Evolutionary conservation across 805 yeast genomes (phyloP).

Genomic region (Cyberlindnera sargentensis): DNA sequence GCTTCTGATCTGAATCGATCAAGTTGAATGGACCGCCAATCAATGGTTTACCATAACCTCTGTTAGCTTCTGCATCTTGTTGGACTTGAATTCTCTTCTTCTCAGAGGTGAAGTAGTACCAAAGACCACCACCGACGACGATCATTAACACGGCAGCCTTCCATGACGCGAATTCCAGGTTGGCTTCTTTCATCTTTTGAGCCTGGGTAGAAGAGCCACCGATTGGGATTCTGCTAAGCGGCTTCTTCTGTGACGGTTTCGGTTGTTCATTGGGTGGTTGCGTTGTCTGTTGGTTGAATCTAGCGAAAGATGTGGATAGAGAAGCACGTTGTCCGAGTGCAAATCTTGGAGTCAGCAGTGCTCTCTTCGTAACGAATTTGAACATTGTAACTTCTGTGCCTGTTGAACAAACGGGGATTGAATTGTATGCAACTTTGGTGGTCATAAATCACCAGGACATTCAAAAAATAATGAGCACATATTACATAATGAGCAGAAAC

Average conservation of each 20-base stretch:
- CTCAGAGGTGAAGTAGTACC: slow-evolving; percentile 66
- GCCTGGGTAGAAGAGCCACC: slow-evolving; percentile 43
- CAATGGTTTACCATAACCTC: slow-evolving; percentile 86
- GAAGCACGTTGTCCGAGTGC: background rate
- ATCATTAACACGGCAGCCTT: slow-evolving; percentile 66
- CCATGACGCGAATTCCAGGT: slow-evolving; percentile 78
- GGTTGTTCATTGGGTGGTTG: slow-evolving; percentile 2
- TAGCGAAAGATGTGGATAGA: slow-evolving; percentile 14
- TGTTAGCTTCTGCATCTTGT: slow-evolving; percentile 74
- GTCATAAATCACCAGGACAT: too few relatives aligned
- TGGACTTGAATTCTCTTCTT: slow-evolving; percentile 68
- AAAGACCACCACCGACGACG: slow-evolving; percentile 63
- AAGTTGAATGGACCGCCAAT: slow-evolving; percentile 87
- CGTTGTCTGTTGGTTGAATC: slow-evolving; percentile 13
- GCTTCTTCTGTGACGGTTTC: slow-evolving; percentile 33
- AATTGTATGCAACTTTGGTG: too few relatives aligned
- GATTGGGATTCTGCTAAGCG: slow-evolving; percentile 73
- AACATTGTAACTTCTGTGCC: background rate
- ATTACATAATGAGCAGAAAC: too few relatives aligned
- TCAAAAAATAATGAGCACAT: too few relatives aligned
- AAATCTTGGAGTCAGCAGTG: background rate
- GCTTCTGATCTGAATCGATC: slow-evolving; percentile 60
- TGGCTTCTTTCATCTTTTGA: slow-evolving; percentile 30
- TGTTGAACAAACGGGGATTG: background rate
- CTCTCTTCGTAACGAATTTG: background rate